These are phyloP conservation scores for Waltergamsia citrina DNA, from an alignment of 2,329 filamentous ascomycete genomes.

Conservation along the genomic window DNA sequence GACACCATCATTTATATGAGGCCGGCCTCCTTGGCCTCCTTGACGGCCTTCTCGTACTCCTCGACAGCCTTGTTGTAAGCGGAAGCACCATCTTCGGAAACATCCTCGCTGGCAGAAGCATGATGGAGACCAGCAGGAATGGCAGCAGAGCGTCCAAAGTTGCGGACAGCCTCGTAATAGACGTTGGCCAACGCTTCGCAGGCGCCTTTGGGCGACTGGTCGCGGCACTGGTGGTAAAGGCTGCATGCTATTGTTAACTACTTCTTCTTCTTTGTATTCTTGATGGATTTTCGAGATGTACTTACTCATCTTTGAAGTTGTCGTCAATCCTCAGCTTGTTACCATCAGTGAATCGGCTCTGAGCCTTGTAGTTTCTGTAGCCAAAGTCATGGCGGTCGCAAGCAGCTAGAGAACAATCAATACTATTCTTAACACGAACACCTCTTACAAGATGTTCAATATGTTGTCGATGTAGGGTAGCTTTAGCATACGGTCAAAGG, in stretches of 20 bases:
- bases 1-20: background rate
- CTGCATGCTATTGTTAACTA: slow-evolving; percentile 6
- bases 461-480: slow-evolving; percentile 8
- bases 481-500: slow-evolving; percentile 17
- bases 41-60: background rate
- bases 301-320: slow-evolving; percentile 27
- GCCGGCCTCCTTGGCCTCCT: slow-evolving; percentile 1
- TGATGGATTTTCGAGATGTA: background rate
- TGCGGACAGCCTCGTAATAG: slow-evolving; percentile 19
- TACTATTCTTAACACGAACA: background rate
- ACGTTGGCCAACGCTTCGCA: slow-evolving; percentile 19
- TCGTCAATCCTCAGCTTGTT: slow-evolving; percentile 12
- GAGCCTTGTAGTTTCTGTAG: slow-evolving; percentile 21
- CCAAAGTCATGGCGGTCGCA: slow-evolving; percentile 16
- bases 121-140: background rate
- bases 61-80: slow-evolving; percentile 3
- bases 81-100: background rate
- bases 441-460: background rate
- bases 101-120: background rate
- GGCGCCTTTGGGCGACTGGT: slow-evolving; percentile 6
- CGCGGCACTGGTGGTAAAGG: slow-evolving; percentile 17
- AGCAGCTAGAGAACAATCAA: background rate
- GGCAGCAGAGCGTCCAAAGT: slow-evolving; percentile 16
- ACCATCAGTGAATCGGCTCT: slow-evolving; percentile 11
- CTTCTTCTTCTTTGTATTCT: background rate